A percentile compares a stretch with the other conserved stretches of the same genome.
These are phyloP conservation scores for Saussurea involucrata DNA, from an alignment of 129 eudicot genomes.

Conservation along the genomic window DNA sequence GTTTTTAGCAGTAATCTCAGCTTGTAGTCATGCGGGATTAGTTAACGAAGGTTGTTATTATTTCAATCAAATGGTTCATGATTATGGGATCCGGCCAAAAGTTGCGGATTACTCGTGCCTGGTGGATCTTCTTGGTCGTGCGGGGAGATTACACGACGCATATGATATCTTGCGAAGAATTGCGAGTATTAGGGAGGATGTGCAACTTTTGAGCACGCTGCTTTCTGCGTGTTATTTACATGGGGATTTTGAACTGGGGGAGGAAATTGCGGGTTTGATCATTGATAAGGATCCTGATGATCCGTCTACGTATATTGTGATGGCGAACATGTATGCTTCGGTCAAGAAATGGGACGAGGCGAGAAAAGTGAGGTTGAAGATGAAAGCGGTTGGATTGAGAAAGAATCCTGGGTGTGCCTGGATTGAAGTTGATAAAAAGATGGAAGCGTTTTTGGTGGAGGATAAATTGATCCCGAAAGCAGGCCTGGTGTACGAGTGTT, in stretches of 20 bases:
- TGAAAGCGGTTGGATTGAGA: constrained; percentile 20
- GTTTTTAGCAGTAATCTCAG: no score
- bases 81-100: no score
- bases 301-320: background rate
- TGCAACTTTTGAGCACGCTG: constrained; percentile 10
- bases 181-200: constrained; percentile 5
- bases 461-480: constrained; percentile 22
- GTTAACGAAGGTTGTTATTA: no score
- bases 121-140: no score
- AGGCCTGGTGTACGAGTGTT: constrained; percentile 24
- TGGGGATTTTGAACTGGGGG: constrained; percentile 3
- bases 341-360: constrained; percentile 15
- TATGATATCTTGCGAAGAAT: constrained; percentile 1
- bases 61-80: no score
- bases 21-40: no score
- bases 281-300: background rate
- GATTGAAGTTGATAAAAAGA: constrained; percentile 32
- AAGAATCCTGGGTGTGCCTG: constrained; percentile 26
- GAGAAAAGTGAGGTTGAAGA: constrained; percentile 16
- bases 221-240: constrained; percentile 14
- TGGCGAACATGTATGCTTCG: constrained; percentile 20
- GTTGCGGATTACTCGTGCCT: constrained; percentile 20
- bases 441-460: constrained; percentile 27
- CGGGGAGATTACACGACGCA: constrained; percentile 14
- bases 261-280: constrained; percentile 5